These are phyloP conservation scores for Circinella umbellata DNA, from an alignment of 371 early-diverging fungal species.

Conservation along the genomic window DNA sequence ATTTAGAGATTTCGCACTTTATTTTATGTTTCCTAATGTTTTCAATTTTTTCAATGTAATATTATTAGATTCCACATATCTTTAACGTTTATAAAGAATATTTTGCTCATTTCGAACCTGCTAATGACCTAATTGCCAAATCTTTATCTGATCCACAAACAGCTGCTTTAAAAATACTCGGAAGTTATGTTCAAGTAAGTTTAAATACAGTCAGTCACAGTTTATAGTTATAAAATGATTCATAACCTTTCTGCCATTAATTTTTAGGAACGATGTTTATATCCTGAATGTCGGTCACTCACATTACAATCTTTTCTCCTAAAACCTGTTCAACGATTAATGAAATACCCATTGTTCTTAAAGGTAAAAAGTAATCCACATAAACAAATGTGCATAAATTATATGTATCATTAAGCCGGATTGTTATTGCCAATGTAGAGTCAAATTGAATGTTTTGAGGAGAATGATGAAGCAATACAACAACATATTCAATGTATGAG, in stretches of 20 bases:
- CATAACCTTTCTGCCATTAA: background rate
- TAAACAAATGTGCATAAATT: too few relatives aligned
- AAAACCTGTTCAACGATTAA: constrained; percentile 46
- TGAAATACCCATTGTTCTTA: constrained; percentile 52
- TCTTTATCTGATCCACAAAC: constrained; percentile 19
- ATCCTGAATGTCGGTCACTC: constrained; percentile 40
- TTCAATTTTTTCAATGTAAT: background rate
- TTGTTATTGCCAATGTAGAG: constrained; percentile 2
- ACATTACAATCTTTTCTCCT: constrained; percentile 43
- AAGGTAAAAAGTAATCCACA: constrained; percentile 20
- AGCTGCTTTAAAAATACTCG: constrained; percentile 27
- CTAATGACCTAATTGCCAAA: constrained; percentile 30
- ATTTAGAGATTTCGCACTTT: background rate
- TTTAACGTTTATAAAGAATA: constrained; percentile 27
- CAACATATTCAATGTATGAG: constrained; percentile 21
- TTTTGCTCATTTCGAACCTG: constrained; percentile 44
- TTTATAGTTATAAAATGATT: background rate
- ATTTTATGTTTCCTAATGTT: background rate
- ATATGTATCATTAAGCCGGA: too few relatives aligned
- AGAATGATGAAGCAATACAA: background rate
- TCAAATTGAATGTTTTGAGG: constrained; percentile 12
- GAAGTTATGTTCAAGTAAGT: constrained; percentile 36
- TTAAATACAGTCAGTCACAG: background rate
- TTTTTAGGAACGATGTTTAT: constrained; percentile 31
- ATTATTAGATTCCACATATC: constrained; percentile 9